phyloP scores from a whole-genome alignment of 192 early-diverging fungal species.

The Backusella circina region DNA sequence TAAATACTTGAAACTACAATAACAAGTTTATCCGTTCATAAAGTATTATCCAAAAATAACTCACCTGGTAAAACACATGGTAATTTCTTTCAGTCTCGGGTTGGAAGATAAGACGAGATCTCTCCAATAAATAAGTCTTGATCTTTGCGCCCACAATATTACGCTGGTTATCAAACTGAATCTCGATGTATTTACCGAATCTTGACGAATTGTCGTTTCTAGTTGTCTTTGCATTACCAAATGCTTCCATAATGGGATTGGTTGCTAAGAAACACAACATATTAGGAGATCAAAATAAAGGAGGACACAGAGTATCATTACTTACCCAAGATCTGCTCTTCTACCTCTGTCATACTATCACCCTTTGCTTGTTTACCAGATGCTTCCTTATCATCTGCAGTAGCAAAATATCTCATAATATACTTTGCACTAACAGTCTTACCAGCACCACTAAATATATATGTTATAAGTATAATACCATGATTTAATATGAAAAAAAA shows the following conservation, averaged over 20 bases:
- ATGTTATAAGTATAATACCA: background rate
- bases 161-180: slow-evolving; percentile 80
- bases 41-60: background rate
- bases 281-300: background rate
- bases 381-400: slow-evolving; percentile 66
- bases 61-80: slow-evolving; percentile 96
- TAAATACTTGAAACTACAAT: background rate
- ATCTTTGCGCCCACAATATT: slow-evolving; percentile 93
- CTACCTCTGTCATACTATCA: slow-evolving; percentile 62
- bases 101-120: slow-evolving; percentile 94
- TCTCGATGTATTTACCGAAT: slow-evolving; percentile 98
- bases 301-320: background rate
- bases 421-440: slow-evolving; percentile 98
- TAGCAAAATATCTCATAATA: slow-evolving; percentile 97
- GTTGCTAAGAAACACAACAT: slow-evolving; percentile 54
- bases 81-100: slow-evolving; percentile 94
- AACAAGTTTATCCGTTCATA: background rate
- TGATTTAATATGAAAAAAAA: background rate
- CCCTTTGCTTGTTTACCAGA: slow-evolving; percentile 36
- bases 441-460: slow-evolving; percentile 76
- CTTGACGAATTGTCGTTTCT: slow-evolving; percentile 98
- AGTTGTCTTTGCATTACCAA: slow-evolving; percentile 99
- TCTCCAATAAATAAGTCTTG: slow-evolving; percentile 95
- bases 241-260: slow-evolving; percentile 99
- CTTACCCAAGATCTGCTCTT: slow-evolving; percentile 75